Evolutionary conservation across 2,329 filamentous ascomycete genomes (phyloP), one percentile per base, ranked within the genome.

Genomic region (Graphium sp.): DNA sequence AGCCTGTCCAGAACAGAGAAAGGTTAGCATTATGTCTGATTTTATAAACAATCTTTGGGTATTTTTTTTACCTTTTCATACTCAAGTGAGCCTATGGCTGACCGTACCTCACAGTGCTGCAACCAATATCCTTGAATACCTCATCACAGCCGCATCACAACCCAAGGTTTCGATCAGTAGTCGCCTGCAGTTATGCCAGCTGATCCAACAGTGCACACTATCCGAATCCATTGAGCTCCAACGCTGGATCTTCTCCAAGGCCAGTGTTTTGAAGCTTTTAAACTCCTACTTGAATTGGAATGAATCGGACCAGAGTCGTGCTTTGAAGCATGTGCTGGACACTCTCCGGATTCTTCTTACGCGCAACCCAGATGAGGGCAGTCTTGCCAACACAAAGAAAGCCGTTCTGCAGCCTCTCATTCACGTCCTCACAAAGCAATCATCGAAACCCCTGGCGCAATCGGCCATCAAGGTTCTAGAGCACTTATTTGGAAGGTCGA

Each of bases 391-490:
- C 4, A 52, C 62, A 18, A 66, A 62, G 38, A 38, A 44, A 12
- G 44, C 42, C 11, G 53, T 75, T 6, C 40, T 74, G 11, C 46
- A 57, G 16, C 62, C 53, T 5, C 56, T 74, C 6, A 41, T 78
- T 11, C 61, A 65, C 2, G 67, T 75, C 10, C 60, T 80, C 23
- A 58, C 62, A 14, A 62, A 67, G 32, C 59, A 66, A 34, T 69
- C 69, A 19, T 59, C 70, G 11, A 72, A 67, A 36, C 64, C 72
- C 7, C 58, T 74, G 29, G 70, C 73, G 22, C 82, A 82, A 44
- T 76, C 76, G 20, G 68, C 74, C 6, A 63, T 83, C 35, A 73
- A 74, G 41, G 66, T 66, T 11, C 52, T 82, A 21, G 71, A 77
- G 26, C 63, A 74, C 40, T 65, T 83, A 32, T 43, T 83, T 4